A percentile compares a stretch with the other conserved stretches of the same genome.
These are phyloP conservation scores for Paracorniculantispora psalliotae DNA, from an alignment of 2,329 filamentous ascomycete species.

Conservation along the genomic window DNA sequence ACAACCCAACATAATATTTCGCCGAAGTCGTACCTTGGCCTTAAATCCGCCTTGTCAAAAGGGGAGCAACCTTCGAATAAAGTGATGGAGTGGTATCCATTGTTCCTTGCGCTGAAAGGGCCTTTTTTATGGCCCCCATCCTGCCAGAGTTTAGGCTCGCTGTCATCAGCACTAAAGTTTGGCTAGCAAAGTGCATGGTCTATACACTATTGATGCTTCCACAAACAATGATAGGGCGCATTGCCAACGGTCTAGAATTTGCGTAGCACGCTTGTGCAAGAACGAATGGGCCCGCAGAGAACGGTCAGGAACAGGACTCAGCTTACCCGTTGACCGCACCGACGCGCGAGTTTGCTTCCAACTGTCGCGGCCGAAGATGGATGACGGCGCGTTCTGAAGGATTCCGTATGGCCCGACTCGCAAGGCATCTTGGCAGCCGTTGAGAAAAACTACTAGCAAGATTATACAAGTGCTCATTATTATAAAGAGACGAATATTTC, in stretches of 20 bases:
- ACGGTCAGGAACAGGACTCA: background rate
- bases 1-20: background rate
- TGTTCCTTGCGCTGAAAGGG: background rate
- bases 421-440: background rate
- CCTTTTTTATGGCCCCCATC: background rate
- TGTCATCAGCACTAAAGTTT: slow-evolving; percentile 1
- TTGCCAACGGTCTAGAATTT: background rate
- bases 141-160: background rate
- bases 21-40: background rate
- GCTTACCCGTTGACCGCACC: background rate
- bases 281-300: background rate
- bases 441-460: background rate
- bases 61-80: background rate
- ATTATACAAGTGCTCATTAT: background rate
- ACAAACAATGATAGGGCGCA: background rate
- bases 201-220: background rate
- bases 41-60: background rate
- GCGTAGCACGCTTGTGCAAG: background rate
- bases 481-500: background rate
- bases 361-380: background rate
- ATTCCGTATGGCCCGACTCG: background rate
- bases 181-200: background rate
- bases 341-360: background rate
- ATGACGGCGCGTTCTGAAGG: background rate
- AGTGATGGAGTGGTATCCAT: background rate